Evolutionary conservation across 2,329 filamentous ascomycete species (phyloP), one percentile per base, ranked within the genome.

Genomic region (Apiospora koreana): DNA sequence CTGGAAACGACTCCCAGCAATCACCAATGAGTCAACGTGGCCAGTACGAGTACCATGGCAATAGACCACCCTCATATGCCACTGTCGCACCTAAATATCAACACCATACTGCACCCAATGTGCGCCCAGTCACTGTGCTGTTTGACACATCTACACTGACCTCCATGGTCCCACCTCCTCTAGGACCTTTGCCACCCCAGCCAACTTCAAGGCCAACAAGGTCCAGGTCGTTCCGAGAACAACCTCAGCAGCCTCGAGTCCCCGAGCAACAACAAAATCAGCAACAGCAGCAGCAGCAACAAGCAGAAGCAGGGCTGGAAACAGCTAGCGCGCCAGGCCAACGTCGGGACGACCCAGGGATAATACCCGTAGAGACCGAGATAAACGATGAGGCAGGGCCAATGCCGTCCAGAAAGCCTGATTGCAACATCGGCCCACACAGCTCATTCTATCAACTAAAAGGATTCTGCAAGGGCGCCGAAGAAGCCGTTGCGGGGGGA

Each of bases 391-490:
- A 71, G 10, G 73, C 64, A 23, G 54, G 54, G 35, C 69, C 70
- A 8, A 74, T 76, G 38, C 71, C 72, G 41, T 68, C 70, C 45
- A 74, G 75, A 68, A 75, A 78, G 65, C 72, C 77, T 14, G 83
- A 85, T 64, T 85, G 82, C 73, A 81, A 74, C 7, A 86, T 89
- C 45, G 82, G 78, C 2, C 76, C 79, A 0, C 74, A 78, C 12
- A 87, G 86, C 73, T 88, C 87, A 0, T 88, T 88, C 72, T 84
- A 86, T 67, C 78, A 84, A 12, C 79, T 86, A 46, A 88, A 86
- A 69, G 87, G 86, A 1, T 88, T 89, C 73, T 89, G 87, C 58
- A 82, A 85, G 25, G 87, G 87, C 1, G 87, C 87, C 8, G 84
- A 83, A 65, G 85, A 87, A 21, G 83, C 85, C 1, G 77, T 84